These are phyloP conservation scores for Fusarium avenaceum DNA, from an alignment of 2,329 filamentous ascomycete species.

Conservation along the genomic window DNA sequence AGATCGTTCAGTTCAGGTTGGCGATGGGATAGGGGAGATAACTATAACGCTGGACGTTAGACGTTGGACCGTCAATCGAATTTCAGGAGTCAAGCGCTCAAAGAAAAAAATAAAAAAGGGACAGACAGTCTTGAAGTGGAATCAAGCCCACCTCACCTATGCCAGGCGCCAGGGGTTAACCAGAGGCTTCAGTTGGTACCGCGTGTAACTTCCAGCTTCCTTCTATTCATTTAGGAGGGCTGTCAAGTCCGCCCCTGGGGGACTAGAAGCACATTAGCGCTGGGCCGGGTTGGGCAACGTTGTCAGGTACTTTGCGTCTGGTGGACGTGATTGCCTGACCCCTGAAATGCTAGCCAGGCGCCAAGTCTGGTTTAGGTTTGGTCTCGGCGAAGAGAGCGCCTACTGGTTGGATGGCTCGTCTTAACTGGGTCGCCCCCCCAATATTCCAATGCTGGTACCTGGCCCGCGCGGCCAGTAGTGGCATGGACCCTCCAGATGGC, in stretches of 20 bases:
- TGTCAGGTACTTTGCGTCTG: constrained; percentile 40
- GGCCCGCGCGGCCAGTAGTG: constrained; percentile 44
- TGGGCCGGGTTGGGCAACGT: constrained; percentile 30
- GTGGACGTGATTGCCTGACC: constrained; percentile 35
- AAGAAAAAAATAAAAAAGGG: constrained; percentile 36
- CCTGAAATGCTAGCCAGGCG: constrained; percentile 27
- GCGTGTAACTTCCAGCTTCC: constrained; percentile 29
- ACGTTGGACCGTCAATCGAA: constrained; percentile 22
- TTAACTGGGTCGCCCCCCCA: constrained; percentile 23
- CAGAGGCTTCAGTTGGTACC: constrained; percentile 11
- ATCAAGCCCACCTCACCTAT: constrained; percentile 27
- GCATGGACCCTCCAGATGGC: constrained; percentile 29
- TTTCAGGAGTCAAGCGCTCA: constrained; percentile 36
- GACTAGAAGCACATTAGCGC: constrained; percentile 39
- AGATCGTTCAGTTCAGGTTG: constrained; percentile 13
- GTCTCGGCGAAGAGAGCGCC: constrained; percentile 24
- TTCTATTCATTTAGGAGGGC: constrained; percentile 39
- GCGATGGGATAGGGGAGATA: constrained; percentile 25
- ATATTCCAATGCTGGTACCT: constrained; percentile 31
- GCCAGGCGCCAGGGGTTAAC: constrained; percentile 12
- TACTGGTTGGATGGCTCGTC: constrained; percentile 33
- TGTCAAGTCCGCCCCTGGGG: constrained; percentile 44
- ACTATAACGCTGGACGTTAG: constrained; percentile 17
- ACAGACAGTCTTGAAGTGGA: constrained; percentile 33
- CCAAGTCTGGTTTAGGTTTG: constrained; percentile 29